Evolutionary conservation across 768 basidiomycete species (phyloP), one percentile per base, ranked within the genome.

Genomic region (Gloeostereum incarnatum): DNA sequence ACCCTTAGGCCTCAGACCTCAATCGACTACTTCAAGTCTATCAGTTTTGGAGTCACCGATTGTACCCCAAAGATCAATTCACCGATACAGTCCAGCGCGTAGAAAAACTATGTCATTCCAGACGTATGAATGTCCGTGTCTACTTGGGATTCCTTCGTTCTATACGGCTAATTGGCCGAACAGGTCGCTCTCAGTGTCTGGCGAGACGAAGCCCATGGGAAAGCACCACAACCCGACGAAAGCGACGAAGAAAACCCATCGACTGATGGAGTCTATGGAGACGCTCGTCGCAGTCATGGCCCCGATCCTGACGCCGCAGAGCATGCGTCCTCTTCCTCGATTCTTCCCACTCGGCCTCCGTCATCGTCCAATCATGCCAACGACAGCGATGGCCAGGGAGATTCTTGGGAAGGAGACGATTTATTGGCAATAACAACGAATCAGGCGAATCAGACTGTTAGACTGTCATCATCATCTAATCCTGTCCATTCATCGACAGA

Each of bases 41-140:
- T 54, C 90, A 92, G 51, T 85, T 91, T 49, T 99, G 96, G 96
- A 73, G 90, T 3, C 96, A 98, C 61, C 75, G 72, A 49, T 68
- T 99, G 68, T 93, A 84, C 53, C 96, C 96, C 4, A 89, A 84
- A 51, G 81, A 75, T 3, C 79, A 82, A 27, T 96, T 98, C 56
- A 68, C 69, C 31, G 92, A 96, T 51, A 94, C 91, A 0, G 78
- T 94, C 4, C 62, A 75, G 22, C 71, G 83, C 7, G 75, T 98
- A 7, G 94, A 99, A 65, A 88, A 82, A 49, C 57, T 96, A 8
- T 96, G 89, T 52, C 85, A 86, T 47, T 81, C 85, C 5, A 77
- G 78, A 36, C 74, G 85, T 10, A 85, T 97, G 81, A 72, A 83
- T 60, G 94, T 96, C 52, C 44, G 75, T 63, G 11, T 16, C 10